Conservation (phyloP, 73 alveolate species). For the Symbiodinium pilosum region DNA sequence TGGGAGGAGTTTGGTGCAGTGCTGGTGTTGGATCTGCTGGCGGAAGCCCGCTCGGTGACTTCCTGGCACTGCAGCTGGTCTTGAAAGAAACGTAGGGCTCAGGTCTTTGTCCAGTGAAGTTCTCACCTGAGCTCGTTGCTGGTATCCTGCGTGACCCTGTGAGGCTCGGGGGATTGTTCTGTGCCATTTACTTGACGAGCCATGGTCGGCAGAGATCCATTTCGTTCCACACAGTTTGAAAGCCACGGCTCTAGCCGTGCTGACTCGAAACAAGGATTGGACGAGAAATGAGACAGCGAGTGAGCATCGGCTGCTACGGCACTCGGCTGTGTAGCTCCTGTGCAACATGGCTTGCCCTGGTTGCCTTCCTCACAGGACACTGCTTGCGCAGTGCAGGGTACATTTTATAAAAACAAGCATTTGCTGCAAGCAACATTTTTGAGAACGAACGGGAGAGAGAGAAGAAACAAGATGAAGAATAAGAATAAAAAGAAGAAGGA, state of each 20-base stretch:
- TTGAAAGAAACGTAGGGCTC: too few relatives aligned
- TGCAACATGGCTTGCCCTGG: background rate
- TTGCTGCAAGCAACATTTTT: too few relatives aligned
- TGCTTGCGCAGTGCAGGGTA: too few relatives aligned
- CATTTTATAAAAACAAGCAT: too few relatives aligned
- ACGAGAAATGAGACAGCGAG: background rate
- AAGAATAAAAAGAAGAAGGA: too few relatives aligned
- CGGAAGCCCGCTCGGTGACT: background rate
- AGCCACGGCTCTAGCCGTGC: background rate
- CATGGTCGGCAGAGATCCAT: background rate
- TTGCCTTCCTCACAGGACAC: background rate
- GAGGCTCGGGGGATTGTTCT: background rate
- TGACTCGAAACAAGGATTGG: background rate
- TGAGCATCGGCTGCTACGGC: conserved; percentile 12
- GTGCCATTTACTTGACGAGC: conserved; percentile 1
- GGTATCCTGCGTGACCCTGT: background rate
- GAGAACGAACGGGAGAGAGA: too few relatives aligned
- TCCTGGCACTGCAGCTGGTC: background rate
- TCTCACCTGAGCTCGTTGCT: too few relatives aligned
- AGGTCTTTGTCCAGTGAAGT: too few relatives aligned
- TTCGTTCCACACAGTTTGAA: too few relatives aligned
- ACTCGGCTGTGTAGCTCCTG: background rate
- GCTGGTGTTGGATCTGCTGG: background rate
- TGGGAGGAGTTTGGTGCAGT: background rate
- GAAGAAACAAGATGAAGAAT: too few relatives aligned